Evolutionary conservation across 495 filamentous ascomycete genomes (phyloP), one percentile per base, ranked within the genome.

Genomic region (Durotheca rogersii): DNA sequence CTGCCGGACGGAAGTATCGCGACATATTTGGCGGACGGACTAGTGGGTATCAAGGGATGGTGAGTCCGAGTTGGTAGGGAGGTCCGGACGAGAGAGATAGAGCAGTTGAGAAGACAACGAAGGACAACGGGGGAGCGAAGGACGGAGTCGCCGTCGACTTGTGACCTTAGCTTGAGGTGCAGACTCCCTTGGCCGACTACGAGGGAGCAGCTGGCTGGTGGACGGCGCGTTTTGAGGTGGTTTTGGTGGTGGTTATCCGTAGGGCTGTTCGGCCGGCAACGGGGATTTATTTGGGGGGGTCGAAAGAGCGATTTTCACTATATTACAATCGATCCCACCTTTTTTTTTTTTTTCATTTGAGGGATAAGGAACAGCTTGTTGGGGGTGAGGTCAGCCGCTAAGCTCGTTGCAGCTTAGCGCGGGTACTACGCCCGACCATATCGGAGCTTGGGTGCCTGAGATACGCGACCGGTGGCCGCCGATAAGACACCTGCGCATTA

Each of bases 1-100:
- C 76, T 65, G 87, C 85, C 60, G 88, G 88, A 71, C 88, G 88
- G 73, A 92, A 81, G 68, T 90, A 77, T 71, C 87, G 83, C 70
- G 84, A 84, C 76, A 81, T 80, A 59, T 48, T 65, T 52, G 38
- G 41, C 41, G 38, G 37, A 39, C 30, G 45, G n/a, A n/a, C n/a
- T n/a, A n/a, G n/a, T n/a, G n/a, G n/a, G n/a, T n/a, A n/a, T n/a
- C n/a, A n/a, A n/a, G n/a, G n/a, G n/a, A n/a, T n/a, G n/a, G n/a
- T n/a, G n/a, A n/a, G n/a, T n/a, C n/a, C n/a, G n/a, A n/a, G n/a
- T n/a, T n/a, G n/a, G n/a, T n/a, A n/a, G n/a, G n/a, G n/a, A n/a
- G n/a, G n/a, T n/a, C n/a, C n/a, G n/a, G n/a, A n/a, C n/a, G n/a
- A n/a, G n/a, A n/a, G n/a, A n/a, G n/a, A n/a, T n/a, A n/a, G n/a